Conservation (phyloP, 2,329 filamentous ascomycete species). For the Endothia cerciana region DNA sequence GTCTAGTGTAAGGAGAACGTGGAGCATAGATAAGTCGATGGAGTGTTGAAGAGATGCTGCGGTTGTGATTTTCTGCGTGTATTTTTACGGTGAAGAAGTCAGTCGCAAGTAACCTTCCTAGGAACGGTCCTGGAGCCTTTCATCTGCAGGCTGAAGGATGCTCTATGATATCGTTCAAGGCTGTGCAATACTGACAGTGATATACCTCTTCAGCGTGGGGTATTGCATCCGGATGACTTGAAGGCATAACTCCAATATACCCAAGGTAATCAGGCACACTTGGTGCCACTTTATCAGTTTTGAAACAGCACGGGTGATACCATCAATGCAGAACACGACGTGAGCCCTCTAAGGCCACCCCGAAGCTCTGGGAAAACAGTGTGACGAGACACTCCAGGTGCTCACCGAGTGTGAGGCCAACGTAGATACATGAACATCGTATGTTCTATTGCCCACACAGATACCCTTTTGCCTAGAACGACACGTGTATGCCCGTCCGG, state of each 20-base stretch:
- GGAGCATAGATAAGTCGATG: conserved; percentile 12
- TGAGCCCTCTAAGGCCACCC: not conserved
- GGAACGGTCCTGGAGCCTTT: not conserved
- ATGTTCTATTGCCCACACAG: not conserved
- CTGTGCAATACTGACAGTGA: conserved; percentile 4
- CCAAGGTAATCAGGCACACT: no score
- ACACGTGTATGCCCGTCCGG: not conserved
- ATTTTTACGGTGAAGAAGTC: not conserved
- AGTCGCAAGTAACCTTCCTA: no score
- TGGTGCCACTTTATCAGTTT: not conserved
- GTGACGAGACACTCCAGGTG: not conserved
- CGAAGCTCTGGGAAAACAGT: not conserved
- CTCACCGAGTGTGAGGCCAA: not conserved
- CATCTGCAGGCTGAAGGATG: not conserved
- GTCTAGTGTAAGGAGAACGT: conserved; percentile 9
- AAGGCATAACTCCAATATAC: no score
- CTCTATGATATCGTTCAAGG: not conserved
- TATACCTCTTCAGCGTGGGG: not conserved
- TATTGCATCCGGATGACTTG: conserved; percentile 13
- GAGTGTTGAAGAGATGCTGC: not conserved
- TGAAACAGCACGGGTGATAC: not conserved
- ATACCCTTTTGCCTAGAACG: not conserved
- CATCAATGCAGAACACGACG: not conserved
- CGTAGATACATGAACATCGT: not conserved
- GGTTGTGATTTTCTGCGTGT: not conserved